Evolutionary conservation across 305 asterid genomes (phyloP), one percentile per base, ranked within the genome.

Genomic region (Rubia tinctorum): DNA sequence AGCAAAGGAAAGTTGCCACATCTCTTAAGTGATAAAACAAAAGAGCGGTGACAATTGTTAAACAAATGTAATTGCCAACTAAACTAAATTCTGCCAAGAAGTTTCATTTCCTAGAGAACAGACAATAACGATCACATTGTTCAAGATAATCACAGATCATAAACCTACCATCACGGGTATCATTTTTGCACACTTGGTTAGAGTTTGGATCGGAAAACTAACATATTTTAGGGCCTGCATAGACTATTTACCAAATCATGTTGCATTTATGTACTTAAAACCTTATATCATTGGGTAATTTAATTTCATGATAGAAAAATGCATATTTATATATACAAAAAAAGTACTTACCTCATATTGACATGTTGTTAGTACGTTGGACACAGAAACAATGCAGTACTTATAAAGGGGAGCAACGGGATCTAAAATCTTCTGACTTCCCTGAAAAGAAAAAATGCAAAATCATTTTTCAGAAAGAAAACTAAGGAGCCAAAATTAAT

Each of bases 121-220:
- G 4, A 42, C 63, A 80, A 72, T 69, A 12, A 63, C 69, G 71
- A 5, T 23, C 67, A 63, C 30, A 2, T 66, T 37, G 42, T 22
- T 20, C 70, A 56, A 71, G 60, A 55, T n/a, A 51, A 51, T 40
- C 30, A 44, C 43, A 65, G 47, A 39, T 45, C 20, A 56, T 77
- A 66, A 68, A 87, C 99, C 86, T 80, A 95, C 99, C 99, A 95
- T 91, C 53, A 95, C 98, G 76, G 99, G 99, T 77, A 95, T 92
- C 97, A 95, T 95, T 82, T 95, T 95, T 75, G 97, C 99, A 84
- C 99, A 92, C 92, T 95, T 95, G 30, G 99, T 97, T 72, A 92
- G 87, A 5, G 99, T 95, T 86, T 95, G 99, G 78, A 27, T 2
- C 2, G 30, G 30, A 27, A 27, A 27, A 27, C 97, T 92, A 77